Percentiles rank a stretch among this genome's conserved stretches.
Conservation (phyloP, 495 filamentous ascomycete genomes). For the Tricharina praecox region DNA sequence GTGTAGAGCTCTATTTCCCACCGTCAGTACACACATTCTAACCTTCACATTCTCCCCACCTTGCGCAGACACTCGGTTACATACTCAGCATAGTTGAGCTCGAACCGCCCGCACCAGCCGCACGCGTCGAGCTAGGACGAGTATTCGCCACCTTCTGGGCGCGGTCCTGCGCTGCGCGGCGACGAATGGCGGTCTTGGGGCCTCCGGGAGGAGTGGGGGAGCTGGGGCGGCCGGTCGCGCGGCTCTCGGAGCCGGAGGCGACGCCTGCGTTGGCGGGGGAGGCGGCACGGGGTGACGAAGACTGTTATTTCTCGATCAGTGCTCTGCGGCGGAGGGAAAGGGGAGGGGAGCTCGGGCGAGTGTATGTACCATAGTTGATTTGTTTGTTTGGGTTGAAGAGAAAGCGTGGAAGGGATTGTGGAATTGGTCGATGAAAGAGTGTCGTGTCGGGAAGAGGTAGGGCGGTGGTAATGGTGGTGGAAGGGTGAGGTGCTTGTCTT, state of each 20-base stretch:
- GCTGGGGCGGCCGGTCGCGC: conserved; percentile 54
- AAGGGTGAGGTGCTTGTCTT: too few relatives aligned
- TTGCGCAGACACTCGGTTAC: conserved; percentile 21
- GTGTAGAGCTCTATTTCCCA: conserved; percentile 63
- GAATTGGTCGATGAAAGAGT: too few relatives aligned
- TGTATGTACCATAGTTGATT: too few relatives aligned
- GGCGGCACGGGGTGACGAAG: conserved; percentile 54
- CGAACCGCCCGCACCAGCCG: conserved; percentile 87
- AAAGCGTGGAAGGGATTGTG: too few relatives aligned
- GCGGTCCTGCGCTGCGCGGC: conserved; percentile 85
- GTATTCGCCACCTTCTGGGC: conserved; percentile 87
- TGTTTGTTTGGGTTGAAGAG: too few relatives aligned
- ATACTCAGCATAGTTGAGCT: conserved; percentile 93
- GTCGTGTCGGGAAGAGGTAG: too few relatives aligned
- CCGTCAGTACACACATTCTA: not conserved
- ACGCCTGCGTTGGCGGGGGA: conserved; percentile 38
- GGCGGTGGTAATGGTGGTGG: too few relatives aligned
- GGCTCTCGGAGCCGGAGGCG: conserved; percentile 34
- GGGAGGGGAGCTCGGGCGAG: too few relatives aligned
- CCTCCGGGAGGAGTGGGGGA: conserved; percentile 87
- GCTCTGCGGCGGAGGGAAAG: too few relatives aligned
- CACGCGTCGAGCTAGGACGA: conserved; percentile 72
- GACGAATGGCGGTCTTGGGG: conserved; percentile 81
- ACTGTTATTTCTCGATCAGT: too few relatives aligned
- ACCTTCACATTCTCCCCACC: not conserved